These are phyloP conservation scores for Annona cherimola DNA, from an alignment of 164 flowering plant species.

Conservation along the genomic window DNA sequence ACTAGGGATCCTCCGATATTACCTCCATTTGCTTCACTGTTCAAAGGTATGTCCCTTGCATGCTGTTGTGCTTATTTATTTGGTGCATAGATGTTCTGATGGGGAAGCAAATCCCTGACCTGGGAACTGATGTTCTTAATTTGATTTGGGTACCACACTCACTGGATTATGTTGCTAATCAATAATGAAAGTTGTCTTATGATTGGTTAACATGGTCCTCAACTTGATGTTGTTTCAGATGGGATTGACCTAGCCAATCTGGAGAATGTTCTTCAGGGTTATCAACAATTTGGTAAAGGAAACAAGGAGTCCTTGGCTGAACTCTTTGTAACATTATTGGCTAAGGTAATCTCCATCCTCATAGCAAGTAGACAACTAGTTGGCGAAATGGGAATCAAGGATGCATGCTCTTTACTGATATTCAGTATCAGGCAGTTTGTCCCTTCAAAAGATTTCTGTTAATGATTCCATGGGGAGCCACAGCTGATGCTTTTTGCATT, in stretches of 20 bases:
- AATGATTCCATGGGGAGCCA: neutral
- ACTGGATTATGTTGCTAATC: neutral
- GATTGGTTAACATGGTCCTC: slow-evolving; percentile 9
- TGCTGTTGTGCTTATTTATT: neutral
- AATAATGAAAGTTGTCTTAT: neutral
- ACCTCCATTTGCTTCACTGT: slow-evolving; percentile 56
- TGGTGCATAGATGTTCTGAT: neutral
- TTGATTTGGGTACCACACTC: neutral
- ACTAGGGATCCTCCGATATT: slow-evolving; percentile 61
- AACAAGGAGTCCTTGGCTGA: slow-evolving; percentile 55
- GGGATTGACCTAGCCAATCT: slow-evolving; percentile 43
- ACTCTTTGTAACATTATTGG: slow-evolving; percentile 48
- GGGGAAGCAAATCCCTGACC: neutral
- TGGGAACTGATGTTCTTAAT: neutral
- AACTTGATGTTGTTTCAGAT: slow-evolving; percentile 32
- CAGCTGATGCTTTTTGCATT: neutral
- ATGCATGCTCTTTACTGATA: neutral
- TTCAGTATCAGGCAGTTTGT: neutral
- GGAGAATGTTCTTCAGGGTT: slow-evolving; percentile 22
- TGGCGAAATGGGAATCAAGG: neutral
- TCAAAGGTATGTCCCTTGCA: slow-evolving; percentile 37
- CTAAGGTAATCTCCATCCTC: slow-evolving; percentile 34
- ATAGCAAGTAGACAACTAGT: neutral
- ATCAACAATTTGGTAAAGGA: slow-evolving; percentile 35
- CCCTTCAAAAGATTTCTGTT: neutral